Evolutionary conservation across 495 filamentous ascomycete species (phyloP), one percentile per base, ranked within the genome.

Genomic region (Pseudomonodictys pantanalensis): DNA sequence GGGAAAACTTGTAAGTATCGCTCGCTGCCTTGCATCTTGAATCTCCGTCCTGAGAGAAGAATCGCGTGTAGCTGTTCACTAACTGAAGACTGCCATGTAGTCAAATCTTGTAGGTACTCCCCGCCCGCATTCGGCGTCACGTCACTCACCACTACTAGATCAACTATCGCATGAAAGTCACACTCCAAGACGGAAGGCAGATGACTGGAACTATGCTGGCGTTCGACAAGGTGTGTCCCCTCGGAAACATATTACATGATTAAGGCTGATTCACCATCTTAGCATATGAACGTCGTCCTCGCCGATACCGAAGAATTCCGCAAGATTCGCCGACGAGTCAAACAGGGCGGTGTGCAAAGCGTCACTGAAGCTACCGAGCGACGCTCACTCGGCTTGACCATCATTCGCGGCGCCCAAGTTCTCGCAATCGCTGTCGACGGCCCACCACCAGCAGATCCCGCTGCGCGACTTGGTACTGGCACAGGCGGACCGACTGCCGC

Each of bases 251-350:
- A 4, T 46, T 54, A 3, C 12, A n/a, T 10, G 41, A 8, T 35
- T 22, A 39, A 9, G 10, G 42, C 52, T 48, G 52, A 54, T 32
- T 7, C 30, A 6, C 44, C 22, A 41, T 17, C 58, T 75, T 60
- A 97, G 90, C 93, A 97, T 74, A 97, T 97, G 95, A 99, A 99
- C 75, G 85, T 99, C 59, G 93, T 99, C 58, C 85, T 99, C 45
- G 95, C 92, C 71, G 93, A 99, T 70, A 97, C 95, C 69, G 93
- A 99, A 82, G 93, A 99, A 75, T 97, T 97, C 75, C 92, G 93
- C 68, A 88, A 88, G 65, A 89, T 92, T 58, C 95, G 93, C 78
- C 84, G 90, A 70, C 96, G 92, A 79, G 77, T 83, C 50, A 73
- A 79, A 61, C 88, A 88, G 12, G 86, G 88, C 52, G 78, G 76